Evolutionary conservation across 2,329 filamentous ascomycete species (phyloP).

Genomic region (Aurifilum marmelostoma): DNA sequence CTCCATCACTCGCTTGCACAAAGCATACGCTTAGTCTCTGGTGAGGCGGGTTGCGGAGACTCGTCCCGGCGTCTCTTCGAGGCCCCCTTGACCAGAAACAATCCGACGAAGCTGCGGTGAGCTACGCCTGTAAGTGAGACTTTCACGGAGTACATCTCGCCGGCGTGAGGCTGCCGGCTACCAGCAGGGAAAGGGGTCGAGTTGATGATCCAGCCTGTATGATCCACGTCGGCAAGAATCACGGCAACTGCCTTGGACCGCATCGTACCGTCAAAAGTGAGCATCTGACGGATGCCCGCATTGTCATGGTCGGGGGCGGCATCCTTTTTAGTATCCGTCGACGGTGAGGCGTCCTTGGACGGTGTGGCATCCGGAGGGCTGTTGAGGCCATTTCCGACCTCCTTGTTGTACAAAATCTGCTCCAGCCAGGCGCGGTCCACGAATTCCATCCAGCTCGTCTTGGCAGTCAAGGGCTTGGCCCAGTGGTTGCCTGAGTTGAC

Average conservation of each 20-base stretch:
- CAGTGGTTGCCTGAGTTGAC: slow-evolving; percentile 16
- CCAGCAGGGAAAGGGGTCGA: slow-evolving; percentile 11
- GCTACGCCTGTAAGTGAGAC: not conserved
- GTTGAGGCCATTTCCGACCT: not conserved
- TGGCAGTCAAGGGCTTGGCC: not conserved
- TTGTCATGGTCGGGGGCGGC: not conserved
- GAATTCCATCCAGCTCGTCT: slow-evolving; percentile 10
- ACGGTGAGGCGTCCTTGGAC: not conserved
- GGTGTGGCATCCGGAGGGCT: not conserved
- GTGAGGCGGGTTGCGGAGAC: not conserved
- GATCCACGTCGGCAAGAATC: slow-evolving; percentile 16
- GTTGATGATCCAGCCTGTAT: slow-evolving; percentile 20
- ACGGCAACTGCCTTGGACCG: slow-evolving; percentile 11
- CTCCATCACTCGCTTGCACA: not conserved
- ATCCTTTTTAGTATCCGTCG: not conserved
- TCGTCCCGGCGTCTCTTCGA: slow-evolving; percentile 11
- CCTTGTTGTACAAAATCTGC: slow-evolving; percentile 2
- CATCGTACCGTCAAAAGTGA: not conserved
- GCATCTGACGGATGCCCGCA: slow-evolving; percentile 1
- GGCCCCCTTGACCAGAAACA: slow-evolving; percentile 11
- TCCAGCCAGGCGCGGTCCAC: slow-evolving; percentile 22
- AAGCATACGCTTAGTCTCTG: slow-evolving; percentile 1
- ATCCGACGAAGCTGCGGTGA: slow-evolving; percentile 13
- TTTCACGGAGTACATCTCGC: slow-evolving; percentile 15
- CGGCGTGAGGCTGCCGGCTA: slow-evolving; percentile 9